These are phyloP conservation scores for Papiliotrema nemorosa DNA, from an alignment of 1,284 basidiomycete genomes.

Conservation along the genomic window DNA sequence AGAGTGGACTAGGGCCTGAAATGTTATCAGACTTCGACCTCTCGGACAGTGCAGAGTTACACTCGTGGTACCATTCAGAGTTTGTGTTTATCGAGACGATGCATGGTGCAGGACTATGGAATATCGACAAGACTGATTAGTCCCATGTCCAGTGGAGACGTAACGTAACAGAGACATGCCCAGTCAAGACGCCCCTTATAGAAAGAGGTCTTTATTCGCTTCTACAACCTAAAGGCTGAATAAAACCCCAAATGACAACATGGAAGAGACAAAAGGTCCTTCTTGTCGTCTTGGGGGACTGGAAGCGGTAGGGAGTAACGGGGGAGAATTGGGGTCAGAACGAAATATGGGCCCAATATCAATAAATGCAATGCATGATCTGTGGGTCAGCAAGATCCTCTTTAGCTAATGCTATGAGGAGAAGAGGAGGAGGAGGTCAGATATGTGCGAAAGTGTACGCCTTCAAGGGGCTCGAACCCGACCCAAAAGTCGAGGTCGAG, in stretches of 20 bases:
- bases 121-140: conserved; percentile 43
- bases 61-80: too few species aligned
- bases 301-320: conserved; percentile 19
- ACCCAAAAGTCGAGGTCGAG: background rate
- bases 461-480: conserved; percentile 13
- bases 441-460: conserved; percentile 33
- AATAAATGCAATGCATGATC: background rate
- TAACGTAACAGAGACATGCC: conserved; percentile 36
- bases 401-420: too few species aligned
- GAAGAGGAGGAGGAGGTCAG: conserved; percentile 14
- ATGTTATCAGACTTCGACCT: too few species aligned
- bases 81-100: background rate
- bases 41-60: too few species aligned
- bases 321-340: background rate
- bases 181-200: conserved; percentile 30
- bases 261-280: conserved; percentile 30
- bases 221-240: conserved; percentile 9
- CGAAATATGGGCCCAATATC: background rate
- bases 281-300: conserved; percentile 32
- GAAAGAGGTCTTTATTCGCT: conserved; percentile 30
- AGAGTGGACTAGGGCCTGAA: too few species aligned
- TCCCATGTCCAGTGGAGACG: conserved; percentile 34
- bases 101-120: background rate
- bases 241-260: conserved; percentile 21
- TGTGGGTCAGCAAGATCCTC: too few species aligned